Base-by-base conservation (phyloP, 1,139 yeast genomes). In the Scheffersomyces segobiensis region DNA sequence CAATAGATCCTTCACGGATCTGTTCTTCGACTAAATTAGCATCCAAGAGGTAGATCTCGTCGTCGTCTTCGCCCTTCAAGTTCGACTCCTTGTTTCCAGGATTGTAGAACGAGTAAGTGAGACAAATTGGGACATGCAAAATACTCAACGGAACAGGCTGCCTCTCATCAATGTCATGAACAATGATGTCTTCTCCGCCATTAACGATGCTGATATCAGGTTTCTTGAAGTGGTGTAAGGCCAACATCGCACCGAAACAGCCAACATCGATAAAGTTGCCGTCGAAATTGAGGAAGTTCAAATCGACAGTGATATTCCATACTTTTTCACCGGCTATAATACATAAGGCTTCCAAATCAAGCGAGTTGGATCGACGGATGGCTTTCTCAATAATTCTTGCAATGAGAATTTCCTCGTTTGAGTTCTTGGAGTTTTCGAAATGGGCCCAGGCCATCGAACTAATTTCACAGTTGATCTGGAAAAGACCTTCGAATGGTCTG, bases 261-360 rank as follows among this genome's bases (percentile, higher is more conserved):
- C 96, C 89, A 20, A 93, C 90, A 72, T 95, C 99, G 52, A 93
- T 87, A 51, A 95, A 82, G 48, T 96, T 96, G 49, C 99, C 99
- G 73, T 95, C 99, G 68, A 86, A 91, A 69, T 93, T 89, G 62
- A 95, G 76, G 65, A 90, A 91, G 70, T 93, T 97, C 47, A 95
- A 86, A 69, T 93, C 98, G 0, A 96, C 98, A 57, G 96, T 81
- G 19, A 95, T 79, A 59, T 87, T 82, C 99, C 99, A 95, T 67
- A 96, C 93, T 65, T 91, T 88, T 59, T 87, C 84, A 1, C 98
- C 98, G 0, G 98, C 97, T 32, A 91, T 85, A 54, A 95, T 91
- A 76, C 98, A 93, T 56, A 95, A 77, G 59, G 92, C 87, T 70
- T 95, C 99, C 54, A 93, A 81, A 73, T 95, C 99, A 53, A 95